phyloP scores from a whole-genome alignment of 1,284 basidiomycete species.

The Amylostereum areolatum region DNA sequence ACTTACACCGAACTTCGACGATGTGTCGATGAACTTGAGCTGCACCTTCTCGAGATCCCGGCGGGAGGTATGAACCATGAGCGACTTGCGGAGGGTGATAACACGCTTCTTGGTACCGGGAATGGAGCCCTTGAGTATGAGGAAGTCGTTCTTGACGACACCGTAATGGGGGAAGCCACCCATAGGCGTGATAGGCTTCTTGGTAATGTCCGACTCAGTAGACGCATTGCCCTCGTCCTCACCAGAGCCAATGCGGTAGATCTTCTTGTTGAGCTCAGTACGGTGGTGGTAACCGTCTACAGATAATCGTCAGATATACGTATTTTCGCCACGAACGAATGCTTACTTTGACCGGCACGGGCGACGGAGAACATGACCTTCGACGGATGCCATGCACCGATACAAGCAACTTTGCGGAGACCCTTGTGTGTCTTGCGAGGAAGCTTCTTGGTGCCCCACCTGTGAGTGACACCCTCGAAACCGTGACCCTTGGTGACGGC shows the following conservation, averaged over 20 bases:
- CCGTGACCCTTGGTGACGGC: constrained; percentile 99
- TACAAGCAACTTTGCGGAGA: constrained; percentile 99
- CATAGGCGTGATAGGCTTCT: constrained; percentile 96
- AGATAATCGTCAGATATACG: constrained; percentile 12
- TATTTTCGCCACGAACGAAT: background rate
- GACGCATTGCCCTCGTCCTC: constrained; percentile 81
- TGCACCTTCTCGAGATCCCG: constrained; percentile 94
- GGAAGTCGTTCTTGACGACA: constrained; percentile 97
- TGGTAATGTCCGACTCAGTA: constrained; percentile 90
- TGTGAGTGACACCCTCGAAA: constrained; percentile 98
- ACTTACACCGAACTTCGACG: constrained; percentile 88
- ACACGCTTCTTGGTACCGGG: constrained; percentile 98
- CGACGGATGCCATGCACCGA: constrained; percentile 98
- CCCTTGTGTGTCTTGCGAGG: constrained; percentile 99
- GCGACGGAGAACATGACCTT: constrained; percentile 99
- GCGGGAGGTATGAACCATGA: constrained; percentile 85
- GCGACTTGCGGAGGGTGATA: constrained; percentile 85
- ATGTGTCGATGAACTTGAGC: constrained; percentile 99
- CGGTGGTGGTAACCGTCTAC: constrained; percentile 98
- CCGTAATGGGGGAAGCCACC: constrained; percentile 99
- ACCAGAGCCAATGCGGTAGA: constrained; percentile 92
- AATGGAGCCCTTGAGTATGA: constrained; percentile 92
- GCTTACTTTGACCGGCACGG: constrained; percentile 94
- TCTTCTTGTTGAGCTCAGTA: constrained; percentile 98
- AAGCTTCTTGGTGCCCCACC: constrained; percentile 99